Evolutionary conservation across 2,329 filamentous ascomycete genomes (phyloP), one percentile per base, ranked within the genome.

Genomic region (Capronia americana): DNA sequence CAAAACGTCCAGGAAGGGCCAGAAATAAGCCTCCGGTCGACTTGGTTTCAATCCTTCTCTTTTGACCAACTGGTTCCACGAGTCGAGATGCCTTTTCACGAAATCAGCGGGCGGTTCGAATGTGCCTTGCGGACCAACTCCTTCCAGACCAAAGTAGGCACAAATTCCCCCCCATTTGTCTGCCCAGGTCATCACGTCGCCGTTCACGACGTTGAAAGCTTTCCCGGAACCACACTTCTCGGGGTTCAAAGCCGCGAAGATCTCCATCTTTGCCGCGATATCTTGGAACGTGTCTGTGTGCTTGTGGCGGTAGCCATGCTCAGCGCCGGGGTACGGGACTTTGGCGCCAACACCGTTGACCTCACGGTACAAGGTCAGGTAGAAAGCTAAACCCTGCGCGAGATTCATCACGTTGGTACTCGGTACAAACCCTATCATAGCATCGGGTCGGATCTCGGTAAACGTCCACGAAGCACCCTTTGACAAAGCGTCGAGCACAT

Each of bases 371-470:
- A 77, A 55, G 6, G 73, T 75, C 4, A 77, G 68, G 53, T 74
- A 77, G 17, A 75, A 70, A 2, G 70, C 75, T 71, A 75, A 72
- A 20, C 74, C 73, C 14, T 75, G 70, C 4, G 75, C 73, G 1
- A 77, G 56, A 17, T 73, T 74, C 62, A 73, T 76, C 8, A 70
- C 69, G 20, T 75, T 76, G 2, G 70, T 73, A 23, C 73, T 73
- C 0, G 75, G 75, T 1, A 74, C 73, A 54, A 77, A 77, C 0
- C 75, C 75, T 24, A 77, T 66, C 38, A 77, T 73, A 14, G 70
- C 72, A 59, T 76, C 73, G 10, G 74, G 75, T 23, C 75, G 75
- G 28, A 79, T 75, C 62, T 79, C 78, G 1, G 73, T 73, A 74
- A 75, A 78, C 24, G 73, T 79, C 78, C 71, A 79, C 3, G 26